A percentile compares a stretch with the other conserved stretches of the same genome.
Conservation (phyloP, 257 asterid genomes). For the Scutellaria galericulata region DNA sequence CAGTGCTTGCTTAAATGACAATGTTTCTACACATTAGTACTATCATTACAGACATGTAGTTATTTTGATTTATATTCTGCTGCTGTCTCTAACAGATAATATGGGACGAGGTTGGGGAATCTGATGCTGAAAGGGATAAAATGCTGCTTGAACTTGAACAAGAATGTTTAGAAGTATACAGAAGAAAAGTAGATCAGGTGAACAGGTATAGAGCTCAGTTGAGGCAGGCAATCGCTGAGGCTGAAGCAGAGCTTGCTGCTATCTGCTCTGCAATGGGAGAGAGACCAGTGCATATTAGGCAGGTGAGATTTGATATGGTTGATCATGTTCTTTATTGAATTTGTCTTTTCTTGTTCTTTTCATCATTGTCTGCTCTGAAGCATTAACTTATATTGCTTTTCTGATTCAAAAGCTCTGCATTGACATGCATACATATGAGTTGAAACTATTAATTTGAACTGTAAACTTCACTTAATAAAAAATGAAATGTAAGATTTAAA, state of each 20-base stretch:
- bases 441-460: conserved; percentile 9
- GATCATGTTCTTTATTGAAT: background rate
- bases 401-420: conserved; percentile 12
- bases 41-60: conserved; percentile 2
- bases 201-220: conserved; percentile 80
- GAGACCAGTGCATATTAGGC: conserved; percentile 85
- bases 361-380: background rate
- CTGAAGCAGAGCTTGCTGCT: conserved; percentile 93
- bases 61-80: conserved; percentile 3
- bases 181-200: conserved; percentile 87
- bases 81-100: conserved; percentile 54
- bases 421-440: background rate
- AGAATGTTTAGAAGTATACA: conserved; percentile 82
- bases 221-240: conserved; percentile 85
- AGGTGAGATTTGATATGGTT: conserved; percentile 50
- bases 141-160: conserved; percentile 77
- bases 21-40: conserved; percentile 3
- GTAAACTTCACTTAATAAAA: conserved; percentile 5
- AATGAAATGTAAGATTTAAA: background rate
- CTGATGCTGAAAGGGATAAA: conserved; percentile 70
- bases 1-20: conserved; percentile 9
- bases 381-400: background rate
- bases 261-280: conserved; percentile 92
- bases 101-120: conserved; percentile 97
- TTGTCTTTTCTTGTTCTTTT: background rate